These are phyloP conservation scores for Allium cepa DNA, from an alignment of 106 monocot species.

Conservation along the genomic window DNA sequence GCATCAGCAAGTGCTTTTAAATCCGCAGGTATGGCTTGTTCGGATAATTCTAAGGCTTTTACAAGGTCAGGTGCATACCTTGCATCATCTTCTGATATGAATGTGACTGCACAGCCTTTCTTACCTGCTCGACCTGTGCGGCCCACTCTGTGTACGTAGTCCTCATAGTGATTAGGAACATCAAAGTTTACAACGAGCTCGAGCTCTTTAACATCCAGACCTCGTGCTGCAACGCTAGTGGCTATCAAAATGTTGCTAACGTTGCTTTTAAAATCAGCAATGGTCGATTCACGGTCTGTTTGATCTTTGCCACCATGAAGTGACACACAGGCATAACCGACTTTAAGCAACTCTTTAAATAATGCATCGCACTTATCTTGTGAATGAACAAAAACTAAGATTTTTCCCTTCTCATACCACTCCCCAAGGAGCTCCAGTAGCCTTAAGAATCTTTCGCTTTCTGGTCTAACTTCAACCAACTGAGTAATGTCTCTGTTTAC, in stretches of 20 bases:
- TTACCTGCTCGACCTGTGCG: conserved; percentile 86
- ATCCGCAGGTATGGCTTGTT: conserved; percentile 87
- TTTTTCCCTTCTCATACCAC: conserved; percentile 98
- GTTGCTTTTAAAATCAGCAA: conserved; percentile 90
- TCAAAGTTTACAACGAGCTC: conserved; percentile 96
- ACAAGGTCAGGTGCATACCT: conserved; percentile 92
- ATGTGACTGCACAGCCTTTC: conserved; percentile 85
- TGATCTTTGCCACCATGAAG: conserved; percentile 95
- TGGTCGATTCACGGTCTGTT: conserved; percentile 91
- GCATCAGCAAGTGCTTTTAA: conserved; percentile 75
- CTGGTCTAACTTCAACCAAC: conserved; percentile 82
- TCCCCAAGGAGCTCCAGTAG: conserved; percentile 84
- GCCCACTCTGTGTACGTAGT: conserved; percentile 96
- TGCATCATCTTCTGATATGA: conserved; percentile 92
- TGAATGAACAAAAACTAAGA: conserved; percentile 93
- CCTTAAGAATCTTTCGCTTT: conserved; percentile 78
- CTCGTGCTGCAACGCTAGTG: conserved; percentile 91
- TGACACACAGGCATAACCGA: conserved; percentile 95
- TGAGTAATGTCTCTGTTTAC: conserved; percentile 92
- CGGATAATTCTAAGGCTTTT: conserved; percentile 86
- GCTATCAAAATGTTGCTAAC: conserved; percentile 91
- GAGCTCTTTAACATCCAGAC: conserved; percentile 93
- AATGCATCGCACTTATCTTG: conserved; percentile 96
- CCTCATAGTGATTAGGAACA: conserved; percentile 97
- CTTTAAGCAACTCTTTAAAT: conserved; percentile 78